These are phyloP conservation scores for Phytopythium helicoides DNA, from an alignment of 352 stramenopile genomes.

Conservation along the genomic window DNA sequence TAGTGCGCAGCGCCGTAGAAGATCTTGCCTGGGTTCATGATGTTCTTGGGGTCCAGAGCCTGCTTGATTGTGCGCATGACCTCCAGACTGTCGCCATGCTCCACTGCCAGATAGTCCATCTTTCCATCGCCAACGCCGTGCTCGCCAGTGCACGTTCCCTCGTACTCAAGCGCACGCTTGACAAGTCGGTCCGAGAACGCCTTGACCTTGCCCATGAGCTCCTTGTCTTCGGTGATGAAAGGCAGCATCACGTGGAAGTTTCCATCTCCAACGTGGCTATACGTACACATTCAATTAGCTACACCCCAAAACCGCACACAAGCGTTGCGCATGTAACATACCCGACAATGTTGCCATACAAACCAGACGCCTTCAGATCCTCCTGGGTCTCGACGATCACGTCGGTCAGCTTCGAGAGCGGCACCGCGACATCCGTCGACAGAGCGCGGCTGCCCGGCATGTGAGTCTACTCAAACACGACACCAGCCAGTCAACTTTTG, in stretches of 20 bases:
- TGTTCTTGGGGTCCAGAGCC: constrained; percentile 93
- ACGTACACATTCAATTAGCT: constrained; percentile 10
- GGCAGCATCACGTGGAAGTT: constrained; percentile 99
- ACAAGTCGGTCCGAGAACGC: constrained; percentile 87
- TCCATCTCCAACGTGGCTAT: constrained; percentile 92
- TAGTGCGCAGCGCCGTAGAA: constrained; percentile 63
- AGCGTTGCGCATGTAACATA: too few species aligned
- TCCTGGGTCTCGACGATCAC: constrained; percentile 93
- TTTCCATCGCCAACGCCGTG: constrained; percentile 97
- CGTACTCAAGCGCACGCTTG: constrained; percentile 81
- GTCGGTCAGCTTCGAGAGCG: constrained; percentile 92
- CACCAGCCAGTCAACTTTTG: not conserved
- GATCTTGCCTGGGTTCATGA: constrained; percentile 98
- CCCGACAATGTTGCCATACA: constrained; percentile 93
- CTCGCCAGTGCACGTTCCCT: constrained; percentile 98
- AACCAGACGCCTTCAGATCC: constrained; percentile 83
- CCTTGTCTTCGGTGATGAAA: constrained; percentile 79
- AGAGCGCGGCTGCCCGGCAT: constrained; percentile 82
- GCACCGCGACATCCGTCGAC: constrained; percentile 96
- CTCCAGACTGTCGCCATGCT: constrained; percentile 90
- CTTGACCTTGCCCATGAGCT: constrained; percentile 85
- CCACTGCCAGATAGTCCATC: constrained; percentile 87
- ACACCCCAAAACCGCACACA: too few species aligned
- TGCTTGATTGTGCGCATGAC: constrained; percentile 95
- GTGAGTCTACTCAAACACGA: constrained; percentile 38